Conservation (phyloP, 2,329 filamentous ascomycete species). For the Aspergillus sp. region DNA sequence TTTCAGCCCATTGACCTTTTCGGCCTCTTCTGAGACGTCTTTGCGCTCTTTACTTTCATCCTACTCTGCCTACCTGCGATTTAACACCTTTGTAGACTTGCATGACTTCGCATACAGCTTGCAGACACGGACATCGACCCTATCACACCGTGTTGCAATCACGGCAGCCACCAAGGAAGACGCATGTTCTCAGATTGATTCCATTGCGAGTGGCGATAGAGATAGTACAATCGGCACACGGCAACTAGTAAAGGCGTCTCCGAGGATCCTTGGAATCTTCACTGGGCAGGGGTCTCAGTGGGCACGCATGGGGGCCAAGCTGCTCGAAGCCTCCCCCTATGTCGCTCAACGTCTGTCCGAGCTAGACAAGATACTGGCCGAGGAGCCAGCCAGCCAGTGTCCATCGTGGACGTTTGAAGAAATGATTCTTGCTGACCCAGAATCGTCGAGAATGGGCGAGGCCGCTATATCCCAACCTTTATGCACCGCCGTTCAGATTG, state of each 20-base stretch:
- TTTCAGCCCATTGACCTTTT: slow-evolving; percentile 10
- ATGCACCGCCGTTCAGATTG: slow-evolving; percentile 12
- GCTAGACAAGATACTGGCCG: slow-evolving; percentile 7
- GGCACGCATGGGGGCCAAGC: slow-evolving; percentile 11
- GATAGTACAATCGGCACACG: neutral
- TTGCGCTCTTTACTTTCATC: slow-evolving; percentile 4
- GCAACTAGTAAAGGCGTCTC: neutral
- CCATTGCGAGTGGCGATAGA: neutral
- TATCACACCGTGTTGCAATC: neutral
- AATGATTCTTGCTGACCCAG: slow-evolving; percentile 1
- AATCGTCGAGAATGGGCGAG: slow-evolving; percentile 2
- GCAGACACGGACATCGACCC: slow-evolving; percentile 1
- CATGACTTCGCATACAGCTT: slow-evolving; percentile 7
- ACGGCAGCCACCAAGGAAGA: neutral
- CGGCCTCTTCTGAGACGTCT: slow-evolving; percentile 7
- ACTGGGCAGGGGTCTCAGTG: slow-evolving; percentile 19
- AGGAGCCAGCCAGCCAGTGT: slow-evolving; percentile 2
- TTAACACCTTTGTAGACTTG: slow-evolving; percentile 3
- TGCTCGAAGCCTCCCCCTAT: slow-evolving; percentile 6
- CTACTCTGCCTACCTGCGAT: slow-evolving; percentile 2
- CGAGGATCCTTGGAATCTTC: slow-evolving; percentile 13
- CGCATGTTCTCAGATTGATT: neutral
- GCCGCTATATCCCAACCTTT: slow-evolving; percentile 9
- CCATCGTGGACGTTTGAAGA: slow-evolving; percentile 7
- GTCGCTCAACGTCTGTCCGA: slow-evolving; percentile 5